Evolutionary conservation across 2,329 filamentous ascomycete genomes (phyloP).

Genomic region (Colletotrichum tofieldiae): DNA sequence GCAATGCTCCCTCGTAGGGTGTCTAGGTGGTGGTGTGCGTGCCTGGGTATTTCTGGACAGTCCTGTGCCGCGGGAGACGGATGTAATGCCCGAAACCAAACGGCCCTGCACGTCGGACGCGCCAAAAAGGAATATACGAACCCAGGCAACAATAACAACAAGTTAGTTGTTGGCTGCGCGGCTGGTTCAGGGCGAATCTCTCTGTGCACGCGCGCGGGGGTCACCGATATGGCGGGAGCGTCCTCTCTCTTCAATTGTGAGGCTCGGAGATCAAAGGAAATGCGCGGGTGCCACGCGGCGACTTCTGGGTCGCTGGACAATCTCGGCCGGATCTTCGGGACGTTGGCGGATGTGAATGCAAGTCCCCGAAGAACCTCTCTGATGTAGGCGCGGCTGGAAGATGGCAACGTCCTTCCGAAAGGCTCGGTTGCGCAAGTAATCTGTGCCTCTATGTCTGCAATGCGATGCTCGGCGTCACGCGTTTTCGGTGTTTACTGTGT

Average conservation of each 20-base stretch:
- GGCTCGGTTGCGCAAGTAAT: background rate
- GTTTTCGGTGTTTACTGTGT: slow-evolving; percentile 33
- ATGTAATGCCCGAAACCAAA: slow-evolving; percentile 22
- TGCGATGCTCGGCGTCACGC: slow-evolving; percentile 34
- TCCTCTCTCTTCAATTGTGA: background rate
- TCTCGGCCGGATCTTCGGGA: slow-evolving; percentile 14
- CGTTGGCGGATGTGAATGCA: slow-evolving; percentile 10
- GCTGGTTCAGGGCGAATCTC: background rate
- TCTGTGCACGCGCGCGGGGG: background rate
- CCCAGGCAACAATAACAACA: background rate
- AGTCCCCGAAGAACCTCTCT: background rate
- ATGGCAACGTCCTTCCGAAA: background rate
- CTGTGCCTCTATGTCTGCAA: background rate
- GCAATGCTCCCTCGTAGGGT: slow-evolving; percentile 20
- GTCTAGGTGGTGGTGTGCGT: slow-evolving; percentile 11
- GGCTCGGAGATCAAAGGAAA: slow-evolving; percentile 19
- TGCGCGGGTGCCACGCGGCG: slow-evolving; percentile 16
- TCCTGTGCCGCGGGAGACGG: slow-evolving; percentile 20
- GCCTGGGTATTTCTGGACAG: background rate
- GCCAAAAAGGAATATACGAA: background rate
- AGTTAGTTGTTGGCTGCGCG: background rate
- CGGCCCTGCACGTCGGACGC: slow-evolving; percentile 7
- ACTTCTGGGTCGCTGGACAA: background rate
- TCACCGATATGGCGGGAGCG: background rate
- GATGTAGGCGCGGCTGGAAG: slow-evolving; percentile 4